A percentile compares a stretch with the other conserved stretches of the same genome.
These are phyloP conservation scores for Rhodosporidiobolus odoratus DNA, from an alignment of 768 basidiomycete genomes.

Conservation along the genomic window DNA sequence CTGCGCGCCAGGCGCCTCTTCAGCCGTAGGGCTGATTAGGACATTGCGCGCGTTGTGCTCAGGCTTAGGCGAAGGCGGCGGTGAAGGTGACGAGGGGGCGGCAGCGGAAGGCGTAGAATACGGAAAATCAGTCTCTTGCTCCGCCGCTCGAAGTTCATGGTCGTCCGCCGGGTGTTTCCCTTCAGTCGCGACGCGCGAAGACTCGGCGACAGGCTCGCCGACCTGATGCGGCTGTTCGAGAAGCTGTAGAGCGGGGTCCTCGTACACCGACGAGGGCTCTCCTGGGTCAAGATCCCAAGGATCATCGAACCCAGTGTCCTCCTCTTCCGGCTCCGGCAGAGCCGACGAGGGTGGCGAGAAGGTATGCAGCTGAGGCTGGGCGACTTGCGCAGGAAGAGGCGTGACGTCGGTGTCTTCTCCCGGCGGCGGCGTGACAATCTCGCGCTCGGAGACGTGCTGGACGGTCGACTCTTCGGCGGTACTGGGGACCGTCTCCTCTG, in stretches of 20 bases:
- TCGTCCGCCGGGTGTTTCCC: no score
- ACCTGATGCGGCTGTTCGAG: no score
- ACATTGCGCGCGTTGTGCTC: no score
- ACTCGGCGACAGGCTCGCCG: no score
- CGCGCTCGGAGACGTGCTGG: slow-evolving; percentile 6
- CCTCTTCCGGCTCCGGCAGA: background rate
- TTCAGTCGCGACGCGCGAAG: no score
- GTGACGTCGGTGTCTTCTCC: background rate
- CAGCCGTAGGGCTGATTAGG: background rate
- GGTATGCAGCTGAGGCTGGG: slow-evolving; percentile 1
- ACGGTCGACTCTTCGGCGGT: background rate
- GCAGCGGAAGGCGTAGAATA: no score
- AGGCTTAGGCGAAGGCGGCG: no score
- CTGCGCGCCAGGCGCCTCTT: background rate
- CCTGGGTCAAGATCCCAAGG: slow-evolving; percentile 12
- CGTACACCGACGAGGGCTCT: background rate
- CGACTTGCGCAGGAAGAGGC: background rate
- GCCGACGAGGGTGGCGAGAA: background rate
- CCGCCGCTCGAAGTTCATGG: no score
- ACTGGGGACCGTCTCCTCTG: background rate
- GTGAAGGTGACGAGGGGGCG: no score
- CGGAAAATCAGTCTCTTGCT: no score
- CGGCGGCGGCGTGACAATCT: background rate
- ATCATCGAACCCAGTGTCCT: slow-evolving; percentile 1
- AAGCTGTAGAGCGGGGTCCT: no score